Base-by-base conservation (phyloP, 345 rosid genomes). In the Salix dunnii region DNA sequence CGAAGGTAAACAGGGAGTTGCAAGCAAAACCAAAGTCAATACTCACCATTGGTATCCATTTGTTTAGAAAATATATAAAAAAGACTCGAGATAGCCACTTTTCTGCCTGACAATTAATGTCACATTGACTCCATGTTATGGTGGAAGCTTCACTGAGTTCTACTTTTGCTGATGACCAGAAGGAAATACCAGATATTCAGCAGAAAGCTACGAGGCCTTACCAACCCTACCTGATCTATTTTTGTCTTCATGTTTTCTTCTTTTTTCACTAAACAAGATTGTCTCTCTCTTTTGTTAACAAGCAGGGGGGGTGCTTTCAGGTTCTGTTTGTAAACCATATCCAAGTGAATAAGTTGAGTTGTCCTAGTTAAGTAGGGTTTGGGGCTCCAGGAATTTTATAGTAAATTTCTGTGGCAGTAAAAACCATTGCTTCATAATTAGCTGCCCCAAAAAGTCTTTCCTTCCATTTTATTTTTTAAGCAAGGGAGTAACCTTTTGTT, bases 301-400 rank as follows among this genome's bases (percentile, higher is more conserved):
- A 4, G 14, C 28, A 9, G n/a, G 27, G 62, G 62, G 62, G 27
- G 27, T 1, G 62, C 6, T 36, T 17, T 0, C 53, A 10, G 40
- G 21, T 35, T 18, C 8, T 48, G 74, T 35, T 16, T 68, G 36
- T 33, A 70, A 18, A 40, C 43, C 43, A 40, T 38, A 9, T 76
- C 83, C 40, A 79, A 65, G 49, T 36, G 70, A 68, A 21, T 55
- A 51, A 66, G 71, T 18, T 68, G 75, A 46, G 11, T 53, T 14
- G 18, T 42, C 79, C 76, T 46, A 71, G 67, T 0, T 21, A 25
- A 10, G 18, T 76, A 79, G 84, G 86, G 87, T 85, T 84, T 38
- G 87, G 86, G 89, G 90, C 90, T 88, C 89, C 84, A 86, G 81
- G 78, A 69, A 66, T 35, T 28, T 12, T 28, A 28, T 58, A 33